Evolutionary conservation across 176 grass and related monocot genomes (phyloP), one percentile per base, ranked within the genome.

Genomic region (Oryza nivara): DNA sequence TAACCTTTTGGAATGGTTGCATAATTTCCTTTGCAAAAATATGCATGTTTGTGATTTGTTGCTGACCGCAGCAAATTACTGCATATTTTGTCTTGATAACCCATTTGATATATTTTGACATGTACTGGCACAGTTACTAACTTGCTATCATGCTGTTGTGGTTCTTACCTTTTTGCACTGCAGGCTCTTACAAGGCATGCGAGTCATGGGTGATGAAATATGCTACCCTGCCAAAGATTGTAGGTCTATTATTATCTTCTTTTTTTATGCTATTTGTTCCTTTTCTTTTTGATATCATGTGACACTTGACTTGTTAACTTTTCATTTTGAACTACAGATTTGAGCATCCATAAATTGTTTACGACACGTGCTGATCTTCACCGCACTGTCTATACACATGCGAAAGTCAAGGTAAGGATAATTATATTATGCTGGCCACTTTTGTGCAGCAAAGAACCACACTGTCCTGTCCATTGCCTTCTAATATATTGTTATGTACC

Each of bases 151-250:
- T 41, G 40, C 40, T 41, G 40, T 41, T 41, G 40, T 41, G 40
- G 40, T 41, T 41, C 40, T 41, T n/a, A 66, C 12, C 1, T 38
- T 14, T 43, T 70, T 44, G 70, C 64, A 12, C 20, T 88, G 34
- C 77, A 98, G 92, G 80, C 78, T 95, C 10, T 86, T 91, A 43
- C 85, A 98, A 72, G 82, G 80, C 41, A 98, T 98, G 96, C 82
- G 91, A 74, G 93, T 98, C 60, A 93, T 98, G 83, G 91, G 84
- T 65, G 83, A 95, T 67, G 96, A 98, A 88, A 98, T 98, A 86
- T 98, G 96, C 80, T 98, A 98, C 66, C 96, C 96, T 28, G 91
- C 96, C 49, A 98, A 98, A 95, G 96, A 98, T 68, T 98, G 96
- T 98, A 61, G 58, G 84, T 94, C 46, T 1, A 28, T 63, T 1